These are phyloP conservation scores for Candida peoriensis DNA, from an alignment of 805 yeast genomes.

Conservation along the genomic window DNA sequence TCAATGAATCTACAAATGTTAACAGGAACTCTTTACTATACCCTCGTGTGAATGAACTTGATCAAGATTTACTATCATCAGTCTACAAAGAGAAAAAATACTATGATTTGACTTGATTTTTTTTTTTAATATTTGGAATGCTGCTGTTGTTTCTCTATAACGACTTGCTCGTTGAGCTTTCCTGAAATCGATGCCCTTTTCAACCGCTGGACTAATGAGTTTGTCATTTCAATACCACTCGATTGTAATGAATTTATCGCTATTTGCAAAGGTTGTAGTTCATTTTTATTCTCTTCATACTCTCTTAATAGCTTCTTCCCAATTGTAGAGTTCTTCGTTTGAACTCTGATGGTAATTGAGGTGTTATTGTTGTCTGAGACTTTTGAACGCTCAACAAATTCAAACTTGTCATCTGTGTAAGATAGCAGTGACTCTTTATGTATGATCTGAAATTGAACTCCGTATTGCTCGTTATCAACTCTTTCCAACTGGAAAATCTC, in stretches of 20 bases:
- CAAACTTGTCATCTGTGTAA: constrained; percentile 1
- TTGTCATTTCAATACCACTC: constrained; percentile 17
- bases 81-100: constrained; percentile 38
- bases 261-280: constrained; percentile 17
- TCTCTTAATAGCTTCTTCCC: constrained; percentile 12
- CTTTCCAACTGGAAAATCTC: constrained; percentile 22
- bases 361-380: background rate
- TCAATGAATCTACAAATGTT: constrained; percentile 7
- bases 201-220: constrained; percentile 11
- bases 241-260: constrained; percentile 18
- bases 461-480: constrained; percentile 4
- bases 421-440: constrained; percentile 11
- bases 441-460: constrained; percentile 7
- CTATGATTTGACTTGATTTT: constrained; percentile 29
- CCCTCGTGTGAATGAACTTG: constrained; percentile 6
- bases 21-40: constrained; percentile 11
- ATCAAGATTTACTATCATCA: constrained; percentile 23
- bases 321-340: constrained; percentile 13
- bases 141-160: constrained; percentile 24
- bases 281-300: constrained; percentile 6
- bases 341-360: constrained; percentile 12
- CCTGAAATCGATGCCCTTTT: constrained; percentile 23
- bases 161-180: constrained; percentile 31
- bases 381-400: background rate
- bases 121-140: too few relatives aligned